A percentile compares a stretch with the other conserved stretches of the same genome.
phyloP scores from a whole-genome alignment of 2,329 filamentous ascomycete species.

The Fusarium dimerum region DNA sequence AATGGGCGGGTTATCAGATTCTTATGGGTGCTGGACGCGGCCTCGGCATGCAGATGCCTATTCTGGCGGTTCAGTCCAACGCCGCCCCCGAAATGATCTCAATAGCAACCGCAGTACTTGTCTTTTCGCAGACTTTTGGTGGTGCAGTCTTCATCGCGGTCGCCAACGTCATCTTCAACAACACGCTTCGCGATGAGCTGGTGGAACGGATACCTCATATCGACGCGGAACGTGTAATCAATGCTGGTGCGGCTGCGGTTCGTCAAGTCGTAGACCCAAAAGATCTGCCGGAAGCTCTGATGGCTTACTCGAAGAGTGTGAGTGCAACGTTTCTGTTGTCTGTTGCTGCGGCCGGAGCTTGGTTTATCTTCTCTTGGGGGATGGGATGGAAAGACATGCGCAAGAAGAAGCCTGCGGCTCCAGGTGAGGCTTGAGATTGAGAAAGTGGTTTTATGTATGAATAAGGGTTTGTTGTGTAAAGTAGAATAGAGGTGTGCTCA shows the following conservation, averaged over 20 bases:
- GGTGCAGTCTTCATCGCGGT: slow-evolving; percentile 48
- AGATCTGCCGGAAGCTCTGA: slow-evolving; percentile 38
- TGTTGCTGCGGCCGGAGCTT: slow-evolving; percentile 30
- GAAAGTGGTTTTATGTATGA: not conserved
- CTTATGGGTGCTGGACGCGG: slow-evolving; percentile 46
- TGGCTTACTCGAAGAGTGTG: slow-evolving; percentile 42
- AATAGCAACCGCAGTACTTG: slow-evolving; percentile 30
- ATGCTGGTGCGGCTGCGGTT: slow-evolving; percentile 45
- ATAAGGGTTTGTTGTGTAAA: not conserved
- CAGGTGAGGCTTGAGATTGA: slow-evolving; percentile 17
- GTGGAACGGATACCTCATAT: slow-evolving; percentile 30
- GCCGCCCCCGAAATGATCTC: slow-evolving; percentile 24
- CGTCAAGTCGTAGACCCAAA: slow-evolving; percentile 30
- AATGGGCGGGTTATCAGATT: slow-evolving; percentile 48
- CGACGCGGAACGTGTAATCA: slow-evolving; percentile 36
- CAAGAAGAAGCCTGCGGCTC: slow-evolving; percentile 29
- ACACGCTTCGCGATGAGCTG: slow-evolving; percentile 36
- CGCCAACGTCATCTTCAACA: slow-evolving; percentile 32
- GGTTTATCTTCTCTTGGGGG: slow-evolving; percentile 41
- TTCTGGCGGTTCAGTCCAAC: slow-evolving; percentile 33
- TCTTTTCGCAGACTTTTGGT: slow-evolving; percentile 33
- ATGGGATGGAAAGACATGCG: slow-evolving; percentile 50
- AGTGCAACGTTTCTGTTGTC: slow-evolving; percentile 32
- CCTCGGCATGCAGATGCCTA: slow-evolving; percentile 43
- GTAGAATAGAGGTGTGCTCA: not conserved